These are phyloP conservation scores for Sporobolomyces pararoseus DNA, from an alignment of 768 basidiomycete genomes.

Conservation along the genomic window DNA sequence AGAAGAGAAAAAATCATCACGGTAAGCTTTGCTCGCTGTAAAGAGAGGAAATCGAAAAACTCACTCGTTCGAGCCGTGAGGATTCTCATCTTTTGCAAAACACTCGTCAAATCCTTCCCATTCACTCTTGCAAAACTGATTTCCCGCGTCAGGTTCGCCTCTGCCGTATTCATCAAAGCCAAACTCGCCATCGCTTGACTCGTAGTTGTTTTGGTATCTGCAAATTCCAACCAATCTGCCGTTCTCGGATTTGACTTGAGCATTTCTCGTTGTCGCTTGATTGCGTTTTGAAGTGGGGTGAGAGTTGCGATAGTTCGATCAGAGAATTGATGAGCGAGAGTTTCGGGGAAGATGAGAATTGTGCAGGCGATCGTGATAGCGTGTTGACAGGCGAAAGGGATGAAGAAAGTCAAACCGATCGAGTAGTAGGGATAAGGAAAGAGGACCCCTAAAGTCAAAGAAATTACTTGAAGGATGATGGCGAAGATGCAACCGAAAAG, in stretches of 20 bases:
- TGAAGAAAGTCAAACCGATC: slow-evolving; percentile 42
- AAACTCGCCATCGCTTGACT: slow-evolving; percentile 20
- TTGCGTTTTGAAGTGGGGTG: slow-evolving; percentile 25
- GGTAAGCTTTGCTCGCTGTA: too few species aligned
- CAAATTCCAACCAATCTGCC: slow-evolving; percentile 36
- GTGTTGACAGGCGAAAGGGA: slow-evolving; percentile 42
- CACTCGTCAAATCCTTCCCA: slow-evolving; percentile 32
- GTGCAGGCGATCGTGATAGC: slow-evolving; percentile 42
- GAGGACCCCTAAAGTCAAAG: slow-evolving; percentile 33
- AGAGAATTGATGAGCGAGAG: slow-evolving; percentile 43
- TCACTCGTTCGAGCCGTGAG: slow-evolving; percentile 25
- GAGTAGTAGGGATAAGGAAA: slow-evolving; percentile 40
- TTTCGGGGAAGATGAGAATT: slow-evolving; percentile 45
- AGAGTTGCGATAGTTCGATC: slow-evolving; percentile 41
- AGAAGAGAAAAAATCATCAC: not conserved
- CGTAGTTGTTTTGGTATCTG: slow-evolving; percentile 17
- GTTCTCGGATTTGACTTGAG: slow-evolving; percentile 34
- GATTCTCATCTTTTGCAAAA: slow-evolving; percentile 29
- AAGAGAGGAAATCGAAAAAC: not conserved
- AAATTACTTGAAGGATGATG: slow-evolving; percentile 20
- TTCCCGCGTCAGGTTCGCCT: slow-evolving; percentile 37
- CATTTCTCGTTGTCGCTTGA: slow-evolving; percentile 27
- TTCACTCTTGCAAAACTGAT: slow-evolving; percentile 30
- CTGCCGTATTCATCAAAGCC: slow-evolving; percentile 23
- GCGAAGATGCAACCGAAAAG: slow-evolving; percentile 12